Percentiles rank a stretch among this genome's conserved stretches.
Conservation (phyloP, 208 protist species). For the Leishmania martiniquensis region DNA sequence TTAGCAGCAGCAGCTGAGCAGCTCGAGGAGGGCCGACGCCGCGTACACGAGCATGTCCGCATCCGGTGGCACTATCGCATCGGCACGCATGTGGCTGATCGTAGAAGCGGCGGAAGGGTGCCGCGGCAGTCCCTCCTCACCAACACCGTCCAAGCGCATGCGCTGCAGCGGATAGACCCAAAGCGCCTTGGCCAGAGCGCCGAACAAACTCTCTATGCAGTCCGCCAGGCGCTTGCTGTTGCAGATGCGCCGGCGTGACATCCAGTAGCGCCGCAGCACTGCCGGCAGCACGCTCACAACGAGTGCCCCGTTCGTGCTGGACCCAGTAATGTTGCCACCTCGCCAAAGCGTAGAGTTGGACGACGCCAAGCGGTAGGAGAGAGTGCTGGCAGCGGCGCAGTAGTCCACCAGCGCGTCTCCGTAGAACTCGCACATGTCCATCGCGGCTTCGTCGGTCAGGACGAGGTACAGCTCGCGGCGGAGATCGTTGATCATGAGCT, state of each 20-base stretch:
- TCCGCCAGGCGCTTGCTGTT: slow-evolving; percentile 52
- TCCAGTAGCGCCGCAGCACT: slow-evolving; percentile 30
- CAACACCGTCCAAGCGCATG: background rate
- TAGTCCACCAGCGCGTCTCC: slow-evolving; percentile 61
- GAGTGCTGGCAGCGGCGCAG: slow-evolving; percentile 19
- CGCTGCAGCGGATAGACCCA: slow-evolving; percentile 44
- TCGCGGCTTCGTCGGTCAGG: slow-evolving; percentile 25
- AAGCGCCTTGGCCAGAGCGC: slow-evolving; percentile 44
- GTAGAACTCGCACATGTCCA: slow-evolving; percentile 50
- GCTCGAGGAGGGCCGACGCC: slow-evolving; percentile 30
- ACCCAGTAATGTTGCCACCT: slow-evolving; percentile 26
- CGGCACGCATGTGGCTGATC: too few species aligned
- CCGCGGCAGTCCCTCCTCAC: background rate
- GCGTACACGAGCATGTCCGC: slow-evolving; percentile 21
- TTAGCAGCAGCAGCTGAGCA: too few species aligned
- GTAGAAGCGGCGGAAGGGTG: too few species aligned
- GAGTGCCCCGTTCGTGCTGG: slow-evolving; percentile 26
- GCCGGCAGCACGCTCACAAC: slow-evolving; percentile 29
- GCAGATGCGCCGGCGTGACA: slow-evolving; percentile 21
- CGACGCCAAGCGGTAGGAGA: slow-evolving; percentile 21
- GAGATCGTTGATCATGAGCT: slow-evolving; percentile 14
- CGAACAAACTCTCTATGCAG: slow-evolving; percentile 56
- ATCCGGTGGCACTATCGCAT: too few species aligned
- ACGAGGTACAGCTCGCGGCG: slow-evolving; percentile 32
- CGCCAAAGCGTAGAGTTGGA: slow-evolving; percentile 26